phyloP scores from a whole-genome alignment of 148 eudicot genomes.

The Silene uniflora region DNA sequence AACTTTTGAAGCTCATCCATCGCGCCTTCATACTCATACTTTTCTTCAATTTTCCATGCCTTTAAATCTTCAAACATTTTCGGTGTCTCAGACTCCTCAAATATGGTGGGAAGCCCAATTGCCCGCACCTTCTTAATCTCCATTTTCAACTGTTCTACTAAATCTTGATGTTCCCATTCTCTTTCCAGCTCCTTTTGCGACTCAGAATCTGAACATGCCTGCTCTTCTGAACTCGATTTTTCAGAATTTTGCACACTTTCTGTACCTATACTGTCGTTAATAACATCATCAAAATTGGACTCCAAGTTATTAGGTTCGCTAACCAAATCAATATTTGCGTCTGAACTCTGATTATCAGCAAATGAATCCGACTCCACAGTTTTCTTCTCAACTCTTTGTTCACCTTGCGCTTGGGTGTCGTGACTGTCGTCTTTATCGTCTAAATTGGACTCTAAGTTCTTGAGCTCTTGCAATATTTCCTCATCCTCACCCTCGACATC shows the following conservation, averaged over 20 bases:
- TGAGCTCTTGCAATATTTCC: slow-evolving; percentile 43
- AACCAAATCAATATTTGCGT: not conserved
- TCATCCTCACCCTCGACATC: slow-evolving; percentile 42
- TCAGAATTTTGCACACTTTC: slow-evolving; percentile 20
- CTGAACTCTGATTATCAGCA: not conserved
- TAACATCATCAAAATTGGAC: not conserved
- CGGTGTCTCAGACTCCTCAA: slow-evolving; percentile 83
- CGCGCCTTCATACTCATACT: slow-evolving; percentile 42
- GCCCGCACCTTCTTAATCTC: slow-evolving; percentile 81
- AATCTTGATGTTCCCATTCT: slow-evolving; percentile 90
- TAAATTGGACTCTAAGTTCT: slow-evolving; percentile 24
- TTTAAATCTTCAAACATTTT: slow-evolving; percentile 70
- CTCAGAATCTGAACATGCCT: slow-evolving; percentile 34
- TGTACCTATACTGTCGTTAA: not conserved
- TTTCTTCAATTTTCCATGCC: slow-evolving; percentile 91
- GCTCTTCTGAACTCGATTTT: slow-evolving; percentile 29
- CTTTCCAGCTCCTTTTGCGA: slow-evolving; percentile 58
- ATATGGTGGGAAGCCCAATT: slow-evolving; percentile 80
- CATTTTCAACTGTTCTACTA: slow-evolving; percentile 85
- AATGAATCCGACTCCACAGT: not conserved
- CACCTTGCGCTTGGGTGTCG: no score
- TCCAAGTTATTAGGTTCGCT: not conserved
- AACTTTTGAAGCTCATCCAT: slow-evolving; percentile 73
- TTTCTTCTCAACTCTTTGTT: not conserved
- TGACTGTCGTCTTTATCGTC: slow-evolving; percentile 7